Evolutionary conservation across 139 green algal genomes (phyloP), one percentile per base, ranked within the genome.

Genomic region (Micractinium conductrix): DNA sequence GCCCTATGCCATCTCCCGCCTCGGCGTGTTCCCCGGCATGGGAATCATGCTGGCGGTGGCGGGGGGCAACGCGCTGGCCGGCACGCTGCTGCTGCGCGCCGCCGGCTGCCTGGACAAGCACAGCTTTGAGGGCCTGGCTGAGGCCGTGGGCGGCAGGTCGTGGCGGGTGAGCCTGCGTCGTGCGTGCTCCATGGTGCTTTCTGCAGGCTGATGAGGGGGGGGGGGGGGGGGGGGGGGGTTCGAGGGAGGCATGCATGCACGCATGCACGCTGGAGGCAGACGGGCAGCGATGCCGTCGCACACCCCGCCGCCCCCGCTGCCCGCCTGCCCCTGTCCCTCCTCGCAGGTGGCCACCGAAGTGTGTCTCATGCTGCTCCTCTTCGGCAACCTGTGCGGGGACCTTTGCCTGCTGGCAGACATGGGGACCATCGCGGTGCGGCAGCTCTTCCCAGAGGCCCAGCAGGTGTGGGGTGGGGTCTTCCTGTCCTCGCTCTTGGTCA

Each of bases 361-460:
- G 1, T 90, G 72, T 22, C 84, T 97, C 7, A 86, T 97, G 38
- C 84, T 96, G 44, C 88, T 97, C 80, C 87, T 97, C 58, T 96
- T 92, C 60, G 94, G 94, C 33, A 97, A 92, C 6, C 84, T 97
- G 14, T 90, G 90, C 14, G 94, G 94, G 5, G 94, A 95, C 60
- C 89, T 95, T 69, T 92, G 91, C n/a, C 91, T 97, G 78, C 84
- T 97, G 58, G 88, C 89, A 24, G 93, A 96, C 68, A 89, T 90
- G 12, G 92, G 87, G 0, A 69, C 67, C 17, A 89, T 93, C 2
- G 84, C 92, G 44, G 76, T 93, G 9, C 12, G 16, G 19, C 48
- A 35, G 58, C 37, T 86, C 8, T 72, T 53, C 63, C 65, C 74
- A 4, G 33, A n/a, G 60, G 48, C 48, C 33, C 22, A 84, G 22